Evolutionary conservation across 306 rosid species (phyloP).

Genomic region (Hippophae gyantsensis): DNA sequence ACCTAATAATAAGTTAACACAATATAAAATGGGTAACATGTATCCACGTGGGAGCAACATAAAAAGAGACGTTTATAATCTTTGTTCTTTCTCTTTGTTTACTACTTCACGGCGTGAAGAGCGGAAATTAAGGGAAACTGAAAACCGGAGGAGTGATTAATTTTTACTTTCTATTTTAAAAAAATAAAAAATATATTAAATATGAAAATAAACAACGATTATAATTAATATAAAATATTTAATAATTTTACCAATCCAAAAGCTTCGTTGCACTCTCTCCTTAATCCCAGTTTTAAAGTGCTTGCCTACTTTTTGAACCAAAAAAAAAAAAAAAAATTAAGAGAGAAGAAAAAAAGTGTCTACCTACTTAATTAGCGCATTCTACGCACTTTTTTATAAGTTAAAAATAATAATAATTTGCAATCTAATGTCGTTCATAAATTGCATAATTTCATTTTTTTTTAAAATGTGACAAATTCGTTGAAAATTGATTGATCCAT

Average conservation of each 20-base stretch:
- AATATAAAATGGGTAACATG: not conserved
- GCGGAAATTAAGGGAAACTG: slow-evolving; percentile 29
- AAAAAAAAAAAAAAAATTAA: no score
- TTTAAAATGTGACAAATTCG: no score
- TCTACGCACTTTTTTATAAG: slow-evolving; percentile 6
- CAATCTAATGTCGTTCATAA: not conserved
- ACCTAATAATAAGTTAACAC: no score
- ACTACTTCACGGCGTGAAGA: slow-evolving; percentile 30
- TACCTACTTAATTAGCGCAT: slow-evolving; percentile 8
- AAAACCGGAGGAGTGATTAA: slow-evolving; percentile 1
- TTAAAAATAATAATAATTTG: not conserved
- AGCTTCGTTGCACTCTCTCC: slow-evolving; percentile 4
- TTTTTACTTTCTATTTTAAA: no score
- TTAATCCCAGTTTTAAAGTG: slow-evolving; percentile 14
- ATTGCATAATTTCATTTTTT: no score
- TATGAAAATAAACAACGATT: no score
- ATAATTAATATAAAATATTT: no score
- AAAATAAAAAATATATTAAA: no score
- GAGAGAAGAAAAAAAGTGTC: no score
- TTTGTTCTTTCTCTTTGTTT: not conserved
- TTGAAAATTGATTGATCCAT: no score
- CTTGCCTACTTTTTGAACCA: not conserved
- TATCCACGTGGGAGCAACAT: slow-evolving; percentile 24
- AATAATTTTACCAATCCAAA: no score
- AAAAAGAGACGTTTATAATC: not conserved